Base-by-base conservation (phyloP, 2,329 filamentous ascomycete genomes). In the Paracoccidioides brasiliensis region DNA sequence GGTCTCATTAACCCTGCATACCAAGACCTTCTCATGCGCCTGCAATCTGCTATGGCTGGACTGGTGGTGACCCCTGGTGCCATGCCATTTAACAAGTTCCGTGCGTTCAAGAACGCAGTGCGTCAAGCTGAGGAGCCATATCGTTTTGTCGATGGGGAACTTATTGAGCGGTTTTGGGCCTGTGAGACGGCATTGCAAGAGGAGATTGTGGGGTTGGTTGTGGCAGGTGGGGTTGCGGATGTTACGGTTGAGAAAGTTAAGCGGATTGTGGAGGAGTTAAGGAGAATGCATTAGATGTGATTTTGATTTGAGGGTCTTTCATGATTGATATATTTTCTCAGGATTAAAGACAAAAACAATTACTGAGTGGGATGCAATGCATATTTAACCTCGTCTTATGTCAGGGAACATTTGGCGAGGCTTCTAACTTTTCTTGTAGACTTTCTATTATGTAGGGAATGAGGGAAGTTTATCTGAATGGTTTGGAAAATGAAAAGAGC, bases 131-230 rank as follows among this genome's bases (percentile, higher is more conserved):
- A 86, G 0, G 88, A 85, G 42, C 91, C 93, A 0, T 87, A 82
- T 65, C 79, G 91, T 1, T 97, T 97, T 64, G 81, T 98, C 10
- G 93, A 98, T 65, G 93, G 91, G 0, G 91, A 96, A 67, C 76
- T 97, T 64, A 77, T 98, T 10, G 91, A 97, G 72, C 72, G 81
- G 53, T 96, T 96, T 66, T 70, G 97, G 61, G 84, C 90, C 60
- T 74, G 87, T 59, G 76, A 80, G 48, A 81, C 84, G 55, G 74
- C 75, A 4, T 63, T 78, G 57, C 81, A 84, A 65, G 71, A 74
- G 58, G 73, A 75, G 62, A 76, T 81, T 55, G 72, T 79, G 6
- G 65, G 73, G 22, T 75, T 76, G 1, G 62, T 81, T 56, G 75
- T 76, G 0, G 62, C 81, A 56, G 41, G 72, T 72, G 43, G 82